These are phyloP conservation scores for Mallotus japonicus DNA, from an alignment of 441 rosid species.

Conservation along the genomic window DNA sequence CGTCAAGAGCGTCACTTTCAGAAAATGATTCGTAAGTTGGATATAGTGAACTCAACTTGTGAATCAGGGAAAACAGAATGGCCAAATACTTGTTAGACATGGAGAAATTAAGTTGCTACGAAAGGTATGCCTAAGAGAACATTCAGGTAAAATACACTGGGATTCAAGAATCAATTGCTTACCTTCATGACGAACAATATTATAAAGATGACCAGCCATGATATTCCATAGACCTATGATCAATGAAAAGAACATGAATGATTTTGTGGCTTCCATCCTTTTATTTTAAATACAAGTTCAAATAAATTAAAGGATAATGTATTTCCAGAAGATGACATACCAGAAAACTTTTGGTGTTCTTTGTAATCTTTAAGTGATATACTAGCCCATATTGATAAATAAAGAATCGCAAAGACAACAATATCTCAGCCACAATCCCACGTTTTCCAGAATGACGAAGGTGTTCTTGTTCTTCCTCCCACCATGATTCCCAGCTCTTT, in stretches of 20 bases:
- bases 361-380: conserved; percentile 72
- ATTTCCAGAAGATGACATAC: conserved; percentile 38
- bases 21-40: neutral
- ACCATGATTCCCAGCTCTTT: conserved; percentile 99
- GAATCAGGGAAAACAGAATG: neutral
- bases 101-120: neutral
- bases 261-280: neutral
- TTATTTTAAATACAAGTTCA: conserved; percentile 1
- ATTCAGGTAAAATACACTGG: neutral
- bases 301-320: conserved; percentile 4
- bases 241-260: conserved; percentile 16
- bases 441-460: conserved; percentile 86
- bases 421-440: conserved; percentile 83
- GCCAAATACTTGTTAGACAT: neutral
- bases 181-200: conserved; percentile 98
- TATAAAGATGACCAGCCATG: conserved; percentile 93
- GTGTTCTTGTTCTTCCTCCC: conserved; percentile 99
- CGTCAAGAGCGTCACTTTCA: too few relatives aligned
- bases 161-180: conserved; percentile 18
- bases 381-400: conserved; percentile 97
- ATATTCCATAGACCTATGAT: conserved; percentile 80
- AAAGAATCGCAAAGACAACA: conserved; percentile 79
- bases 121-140: neutral
- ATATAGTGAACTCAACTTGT: neutral
- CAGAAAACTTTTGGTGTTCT: conserved; percentile 54